Evolutionary conservation across 83 land plant genomes (phyloP).

Genomic region (Picea engelmannii): DNA sequence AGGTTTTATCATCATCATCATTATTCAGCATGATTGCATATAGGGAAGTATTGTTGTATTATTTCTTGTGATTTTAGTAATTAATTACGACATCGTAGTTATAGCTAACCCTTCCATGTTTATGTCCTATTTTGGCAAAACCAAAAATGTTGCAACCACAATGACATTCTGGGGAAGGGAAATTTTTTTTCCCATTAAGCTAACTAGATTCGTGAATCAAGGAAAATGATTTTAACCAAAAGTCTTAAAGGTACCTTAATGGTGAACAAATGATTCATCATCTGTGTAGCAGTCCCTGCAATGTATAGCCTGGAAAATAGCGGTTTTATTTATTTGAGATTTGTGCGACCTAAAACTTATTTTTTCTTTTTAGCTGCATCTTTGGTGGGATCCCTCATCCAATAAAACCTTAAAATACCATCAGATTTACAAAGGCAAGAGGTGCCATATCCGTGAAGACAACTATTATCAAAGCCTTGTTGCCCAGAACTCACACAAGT

Average conservation of each 20-base stretch:
- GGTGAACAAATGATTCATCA: neutral
- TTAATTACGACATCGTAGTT: neutral
- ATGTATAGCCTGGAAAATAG: no score
- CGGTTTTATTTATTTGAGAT: neutral
- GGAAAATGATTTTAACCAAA: neutral
- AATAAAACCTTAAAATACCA: neutral
- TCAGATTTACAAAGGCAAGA: neutral
- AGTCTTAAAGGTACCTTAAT: no score
- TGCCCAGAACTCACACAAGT: no score
- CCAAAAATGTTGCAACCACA: neutral
- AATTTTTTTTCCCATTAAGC: neutral
- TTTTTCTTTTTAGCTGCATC: neutral
- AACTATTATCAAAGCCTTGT: no score
- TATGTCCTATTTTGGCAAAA: neutral
- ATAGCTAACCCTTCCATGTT: neutral
- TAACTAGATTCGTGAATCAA: neutral
- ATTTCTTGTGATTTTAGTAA: neutral
- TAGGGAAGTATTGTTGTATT: neutral
- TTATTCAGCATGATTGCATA: slow-evolving; percentile 4
- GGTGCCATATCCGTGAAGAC: no score
- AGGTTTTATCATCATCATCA: neutral
- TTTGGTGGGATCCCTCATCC: neutral
- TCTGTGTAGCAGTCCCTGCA: neutral
- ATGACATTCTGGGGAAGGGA: neutral
- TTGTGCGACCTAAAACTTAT: neutral